These are phyloP conservation scores for Chenopodium quinoa DNA, from an alignment of 148 eudicot species.

Conservation along the genomic window DNA sequence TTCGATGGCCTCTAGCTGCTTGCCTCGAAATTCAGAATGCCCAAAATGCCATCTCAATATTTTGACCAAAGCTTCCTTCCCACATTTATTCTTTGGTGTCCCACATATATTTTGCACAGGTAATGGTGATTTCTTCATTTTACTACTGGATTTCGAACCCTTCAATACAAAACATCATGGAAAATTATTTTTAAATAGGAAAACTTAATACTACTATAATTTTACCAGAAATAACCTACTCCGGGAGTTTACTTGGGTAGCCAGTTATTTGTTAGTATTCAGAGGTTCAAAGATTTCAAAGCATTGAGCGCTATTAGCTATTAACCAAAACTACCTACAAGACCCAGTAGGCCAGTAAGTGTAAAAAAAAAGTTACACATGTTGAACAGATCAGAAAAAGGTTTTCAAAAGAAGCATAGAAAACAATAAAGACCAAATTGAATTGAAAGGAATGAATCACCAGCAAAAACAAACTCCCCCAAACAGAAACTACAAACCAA, in stretches of 20 bases:
- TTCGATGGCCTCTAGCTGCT: slow-evolving; percentile 87
- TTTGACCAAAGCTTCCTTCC: slow-evolving; percentile 77
- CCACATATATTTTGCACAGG: slow-evolving; percentile 50
- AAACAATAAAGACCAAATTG: background rate
- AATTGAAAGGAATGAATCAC: background rate
- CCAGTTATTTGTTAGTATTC: background rate
- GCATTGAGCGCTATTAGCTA: background rate
- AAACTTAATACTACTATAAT: background rate
- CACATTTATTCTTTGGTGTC: slow-evolving; percentile 41
- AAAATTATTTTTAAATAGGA: background rate
- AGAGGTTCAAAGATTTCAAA: background rate
- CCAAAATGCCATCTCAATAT: slow-evolving; percentile 96
- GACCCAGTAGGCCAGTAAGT: background rate
- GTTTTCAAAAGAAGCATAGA: background rate
- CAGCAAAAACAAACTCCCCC: background rate
- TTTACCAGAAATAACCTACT: background rate
- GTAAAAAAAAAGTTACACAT: background rate
- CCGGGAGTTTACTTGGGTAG: background rate
- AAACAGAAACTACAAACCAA: background rate
- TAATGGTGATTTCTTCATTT: slow-evolving; percentile 67
- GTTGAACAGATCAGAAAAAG: background rate
- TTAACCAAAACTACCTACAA: background rate
- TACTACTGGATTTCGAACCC: slow-evolving; percentile 8
- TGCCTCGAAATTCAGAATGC: slow-evolving; percentile 80
- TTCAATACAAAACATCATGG: background rate